phyloP scores from a whole-genome alignment of 495 filamentous ascomycete species.

The Evansstolkia leycettana region DNA sequence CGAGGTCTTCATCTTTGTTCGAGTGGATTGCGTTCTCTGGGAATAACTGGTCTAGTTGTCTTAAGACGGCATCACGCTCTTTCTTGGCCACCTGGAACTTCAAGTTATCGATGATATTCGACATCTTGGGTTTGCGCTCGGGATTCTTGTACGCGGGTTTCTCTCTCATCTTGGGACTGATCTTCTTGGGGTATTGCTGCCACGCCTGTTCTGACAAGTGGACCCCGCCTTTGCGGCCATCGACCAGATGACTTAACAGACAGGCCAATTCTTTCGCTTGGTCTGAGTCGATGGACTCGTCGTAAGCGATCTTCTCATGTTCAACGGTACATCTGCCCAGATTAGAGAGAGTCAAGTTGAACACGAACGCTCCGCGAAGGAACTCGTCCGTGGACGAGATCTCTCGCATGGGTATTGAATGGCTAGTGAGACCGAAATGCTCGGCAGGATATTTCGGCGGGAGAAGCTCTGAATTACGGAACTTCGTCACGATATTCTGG shows the following conservation, averaged over 20 bases:
- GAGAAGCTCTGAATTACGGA: constrained; percentile 56
- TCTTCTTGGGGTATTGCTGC: constrained; percentile 32
- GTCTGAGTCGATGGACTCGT: constrained; percentile 41
- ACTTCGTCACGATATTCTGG: constrained; percentile 55
- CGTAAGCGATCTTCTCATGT: constrained; percentile 61
- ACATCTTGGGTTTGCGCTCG: constrained; percentile 21
- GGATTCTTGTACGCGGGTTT: constrained; percentile 30
- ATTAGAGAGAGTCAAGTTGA: constrained; percentile 51
- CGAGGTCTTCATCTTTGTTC: constrained; percentile 37
- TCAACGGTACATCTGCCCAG: constrained; percentile 66
- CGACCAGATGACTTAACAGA: constrained; percentile 69
- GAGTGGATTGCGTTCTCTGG: constrained; percentile 10
- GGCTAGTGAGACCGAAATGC: constrained; percentile 46
- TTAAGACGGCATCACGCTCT: constrained; percentile 37
- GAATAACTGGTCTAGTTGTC: constrained; percentile 30
- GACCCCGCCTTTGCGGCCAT: constrained; percentile 65
- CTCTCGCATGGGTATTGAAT: constrained; percentile 30
- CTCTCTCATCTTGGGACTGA: constrained; percentile 16
- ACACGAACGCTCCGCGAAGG: constrained; percentile 43
- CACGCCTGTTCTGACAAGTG: constrained; percentile 48
- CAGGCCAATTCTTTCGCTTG: constrained; percentile 48
- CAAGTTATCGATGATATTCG: constrained; percentile 58
- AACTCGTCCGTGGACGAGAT: constrained; percentile 28
- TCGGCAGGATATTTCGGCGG: constrained; percentile 25
- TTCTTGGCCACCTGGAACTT: constrained; percentile 47